Percentiles rank a stretch among this genome's conserved stretches.
phyloP scores from a whole-genome alignment of 2,329 filamentous ascomycete genomes.

The Orbilia ellipsospora region DNA sequence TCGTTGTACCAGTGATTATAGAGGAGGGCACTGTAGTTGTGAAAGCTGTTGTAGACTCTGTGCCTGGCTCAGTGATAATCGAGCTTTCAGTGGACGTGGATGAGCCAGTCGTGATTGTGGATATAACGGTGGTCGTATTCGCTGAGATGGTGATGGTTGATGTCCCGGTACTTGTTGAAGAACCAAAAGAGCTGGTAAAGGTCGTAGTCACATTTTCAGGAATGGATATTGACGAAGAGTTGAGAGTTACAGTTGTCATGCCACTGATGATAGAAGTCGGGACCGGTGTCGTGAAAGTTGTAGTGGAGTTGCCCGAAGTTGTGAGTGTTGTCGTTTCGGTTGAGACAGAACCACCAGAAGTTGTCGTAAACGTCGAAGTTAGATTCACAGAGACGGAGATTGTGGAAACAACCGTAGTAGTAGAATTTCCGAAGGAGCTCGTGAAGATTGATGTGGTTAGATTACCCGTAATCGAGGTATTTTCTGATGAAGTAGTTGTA shows the following conservation, averaged over 20 bases:
- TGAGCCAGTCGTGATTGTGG: conserved; percentile 25
- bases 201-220: conserved; percentile 23
- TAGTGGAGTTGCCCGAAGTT: conserved; percentile 23
- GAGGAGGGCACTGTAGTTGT: conserved; percentile 29
- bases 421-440: conserved; percentile 21
- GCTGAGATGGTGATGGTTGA: conserved; percentile 20
- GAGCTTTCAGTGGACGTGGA: conserved; percentile 21
- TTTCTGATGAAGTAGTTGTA: conserved; percentile 6
- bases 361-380: conserved; percentile 17
- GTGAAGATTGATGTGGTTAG: conserved; percentile 29
- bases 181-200: conserved; percentile 5
- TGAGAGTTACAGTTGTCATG: conserved; percentile 6
- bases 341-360: conserved; percentile 14
- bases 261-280: conserved; percentile 16
- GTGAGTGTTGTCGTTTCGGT: conserved; percentile 31
- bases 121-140: conserved; percentile 23
- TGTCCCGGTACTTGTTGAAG: conserved; percentile 20
- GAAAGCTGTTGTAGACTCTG: conserved; percentile 23
- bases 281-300: conserved; percentile 19
- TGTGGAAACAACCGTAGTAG: conserved; percentile 5
- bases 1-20: conserved; percentile 16
- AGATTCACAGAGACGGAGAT: neutral
- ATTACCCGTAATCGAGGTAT: too few species aligned
- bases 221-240: conserved; percentile 11
- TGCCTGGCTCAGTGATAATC: conserved; percentile 24